Percentiles rank a stretch among this genome's conserved stretches.
Evolutionary conservation across 331 rosid genomes (phyloP).

Genomic region (Arachis monticola): DNA sequence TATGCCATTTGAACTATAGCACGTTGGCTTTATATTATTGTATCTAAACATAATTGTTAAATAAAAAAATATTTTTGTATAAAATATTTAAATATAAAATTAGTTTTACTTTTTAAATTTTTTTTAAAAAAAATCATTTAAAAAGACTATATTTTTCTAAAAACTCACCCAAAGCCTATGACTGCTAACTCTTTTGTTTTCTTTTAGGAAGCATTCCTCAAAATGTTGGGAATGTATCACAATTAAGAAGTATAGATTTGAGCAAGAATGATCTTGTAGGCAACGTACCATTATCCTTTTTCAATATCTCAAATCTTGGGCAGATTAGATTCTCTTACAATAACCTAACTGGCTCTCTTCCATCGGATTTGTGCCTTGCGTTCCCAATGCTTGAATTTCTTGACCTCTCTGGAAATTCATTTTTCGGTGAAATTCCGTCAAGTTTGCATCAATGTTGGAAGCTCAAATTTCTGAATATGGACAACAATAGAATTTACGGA

Average conservation of each 20-base stretch:
- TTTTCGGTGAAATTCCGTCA: conserved; percentile 26
- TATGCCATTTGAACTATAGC: too few species aligned
- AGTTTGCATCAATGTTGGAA: conserved; percentile 27
- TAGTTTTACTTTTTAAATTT: too few species aligned
- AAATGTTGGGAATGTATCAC: conserved; percentile 12
- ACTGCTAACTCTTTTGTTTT: too few species aligned
- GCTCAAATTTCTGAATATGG: conserved; percentile 14
- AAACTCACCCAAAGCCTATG: too few species aligned
- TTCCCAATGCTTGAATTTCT: conserved; percentile 4
- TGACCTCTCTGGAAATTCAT: conserved; percentile 2
- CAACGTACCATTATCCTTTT: not conserved
- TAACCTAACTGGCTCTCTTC: conserved; percentile 31
- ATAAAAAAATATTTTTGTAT: too few species aligned
- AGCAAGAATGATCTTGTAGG: conserved; percentile 21
- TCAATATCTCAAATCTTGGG: conserved; percentile 8
- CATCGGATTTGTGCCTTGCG: conserved; percentile 10
- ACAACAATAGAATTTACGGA: conserved; percentile 7
- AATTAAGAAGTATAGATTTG: conserved; percentile 6
- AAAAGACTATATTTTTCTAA: too few species aligned
- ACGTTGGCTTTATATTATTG: too few species aligned
- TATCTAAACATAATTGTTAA: too few species aligned
- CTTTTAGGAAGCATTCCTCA: conserved; percentile 13
- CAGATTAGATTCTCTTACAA: conserved; percentile 29
- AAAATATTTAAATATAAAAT: too few species aligned
- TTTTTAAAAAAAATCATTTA: too few species aligned